These are phyloP conservation scores for Fusarium torulosum DNA, from an alignment of 2,329 filamentous ascomycete species.

Conservation along the genomic window DNA sequence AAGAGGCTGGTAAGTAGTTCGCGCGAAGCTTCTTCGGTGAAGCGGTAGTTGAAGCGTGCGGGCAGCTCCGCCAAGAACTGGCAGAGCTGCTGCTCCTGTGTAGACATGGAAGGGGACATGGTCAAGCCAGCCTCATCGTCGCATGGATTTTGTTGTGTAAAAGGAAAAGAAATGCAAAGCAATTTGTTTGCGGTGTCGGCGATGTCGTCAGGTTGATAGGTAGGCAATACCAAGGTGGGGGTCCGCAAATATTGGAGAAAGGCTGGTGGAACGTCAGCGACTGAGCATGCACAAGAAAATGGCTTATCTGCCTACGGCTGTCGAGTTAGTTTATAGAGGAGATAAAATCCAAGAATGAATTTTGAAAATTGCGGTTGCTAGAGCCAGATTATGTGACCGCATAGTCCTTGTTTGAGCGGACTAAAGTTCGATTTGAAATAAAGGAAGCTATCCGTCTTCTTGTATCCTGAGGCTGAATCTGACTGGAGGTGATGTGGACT, in stretches of 20 bases:
- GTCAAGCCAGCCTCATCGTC: conserved; percentile 49
- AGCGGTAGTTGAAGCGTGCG: conserved; percentile 78
- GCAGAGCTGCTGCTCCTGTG: conserved; percentile 85
- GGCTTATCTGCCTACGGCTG: conserved; percentile 6
- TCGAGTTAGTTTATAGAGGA: not conserved
- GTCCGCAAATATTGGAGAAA: conserved; percentile 42
- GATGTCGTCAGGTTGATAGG: conserved; percentile 44
- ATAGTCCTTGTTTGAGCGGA: conserved; percentile 1
- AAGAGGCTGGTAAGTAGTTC: conserved; percentile 86
- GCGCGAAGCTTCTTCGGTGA: conserved; percentile 75
- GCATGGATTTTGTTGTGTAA: conserved; percentile 9
- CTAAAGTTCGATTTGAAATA: not conserved
- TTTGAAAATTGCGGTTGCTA: conserved; percentile 4
- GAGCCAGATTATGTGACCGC: conserved; percentile 8
- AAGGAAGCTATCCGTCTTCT: conserved; percentile 15
- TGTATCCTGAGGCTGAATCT: conserved; percentile 43
- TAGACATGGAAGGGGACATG: conserved; percentile 70
- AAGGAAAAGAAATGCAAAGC: conserved; percentile 15
- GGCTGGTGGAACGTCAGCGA: conserved; percentile 42
- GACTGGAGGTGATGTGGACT: conserved; percentile 15
- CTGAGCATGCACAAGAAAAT: conserved; percentile 10
- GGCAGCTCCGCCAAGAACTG: conserved; percentile 85
- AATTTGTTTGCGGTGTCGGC: conserved; percentile 34
- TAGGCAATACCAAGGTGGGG: conserved; percentile 30
- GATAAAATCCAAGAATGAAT: conserved; percentile 1